phyloP scores from a whole-genome alignment of 73 alveolate species.

The Paraurostyla sp. region DNA sequence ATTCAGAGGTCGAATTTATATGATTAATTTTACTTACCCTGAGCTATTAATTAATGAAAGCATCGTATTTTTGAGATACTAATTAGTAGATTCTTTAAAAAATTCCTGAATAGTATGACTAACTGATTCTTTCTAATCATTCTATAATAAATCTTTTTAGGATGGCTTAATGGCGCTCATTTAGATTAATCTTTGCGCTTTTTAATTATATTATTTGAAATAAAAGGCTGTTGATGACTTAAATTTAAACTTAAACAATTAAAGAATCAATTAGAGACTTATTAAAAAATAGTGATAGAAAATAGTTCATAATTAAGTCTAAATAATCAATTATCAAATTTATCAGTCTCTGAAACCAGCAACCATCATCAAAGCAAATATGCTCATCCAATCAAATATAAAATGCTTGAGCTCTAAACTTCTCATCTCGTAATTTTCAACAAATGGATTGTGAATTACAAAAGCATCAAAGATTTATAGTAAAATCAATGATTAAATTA shows the following conservation, averaged over 20 bases:
- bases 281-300: background rate
- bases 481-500: background rate
- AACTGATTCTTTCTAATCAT: background rate
- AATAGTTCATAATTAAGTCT: background rate
- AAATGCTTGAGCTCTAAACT: constrained; percentile 1
- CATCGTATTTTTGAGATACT: background rate
- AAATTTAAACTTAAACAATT: background rate
- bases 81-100: background rate
- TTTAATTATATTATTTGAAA: constrained; percentile 17
- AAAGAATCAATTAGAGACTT: background rate
- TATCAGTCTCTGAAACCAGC: constrained; percentile 25
- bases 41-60: background rate
- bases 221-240: background rate
- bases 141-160: background rate
- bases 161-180: constrained; percentile 40
- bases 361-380: background rate
- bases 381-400: background rate
- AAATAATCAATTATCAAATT: background rate
- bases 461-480: background rate
- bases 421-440: constrained; percentile 28
- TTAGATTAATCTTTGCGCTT: background rate
- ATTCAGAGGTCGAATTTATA: background rate
- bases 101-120: background rate
- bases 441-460: background rate
- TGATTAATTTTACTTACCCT: background rate